Evolutionary conservation across 176 grass and related monocot genomes (phyloP).

Genomic region (Cenchrus purpureus): DNA sequence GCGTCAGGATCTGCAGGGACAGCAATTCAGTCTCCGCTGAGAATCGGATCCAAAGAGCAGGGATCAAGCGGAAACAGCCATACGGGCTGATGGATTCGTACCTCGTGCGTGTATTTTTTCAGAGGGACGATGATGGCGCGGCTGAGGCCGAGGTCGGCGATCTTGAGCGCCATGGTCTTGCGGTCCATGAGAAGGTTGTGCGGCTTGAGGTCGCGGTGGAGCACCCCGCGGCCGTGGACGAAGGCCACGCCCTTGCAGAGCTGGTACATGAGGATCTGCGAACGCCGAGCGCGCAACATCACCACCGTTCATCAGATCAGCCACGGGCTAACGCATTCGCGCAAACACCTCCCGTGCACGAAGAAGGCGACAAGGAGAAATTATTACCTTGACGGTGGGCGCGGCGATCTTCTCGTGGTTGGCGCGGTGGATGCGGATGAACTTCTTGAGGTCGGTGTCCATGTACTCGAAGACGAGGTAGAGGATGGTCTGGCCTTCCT

Average conservation of each 20-base stretch:
- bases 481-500: constrained; percentile 88
- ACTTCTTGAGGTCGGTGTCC: constrained; percentile 99
- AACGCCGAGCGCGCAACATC: neutral
- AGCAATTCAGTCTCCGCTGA: neutral
- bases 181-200: constrained; percentile 98
- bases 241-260: constrained; percentile 93
- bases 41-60: neutral
- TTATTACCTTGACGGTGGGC: constrained; percentile 64
- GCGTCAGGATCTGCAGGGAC: constrained; percentile 79
- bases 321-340: neutral
- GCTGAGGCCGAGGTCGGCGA: constrained; percentile 94
- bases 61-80: neutral
- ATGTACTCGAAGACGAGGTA: constrained; percentile 99
- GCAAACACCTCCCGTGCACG: constrained; percentile 32
- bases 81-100: constrained; percentile 4
- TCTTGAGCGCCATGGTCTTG: constrained; percentile 92
- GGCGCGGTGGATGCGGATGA: constrained; percentile 73
- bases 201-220: constrained; percentile 94
- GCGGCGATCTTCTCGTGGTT: constrained; percentile 66
- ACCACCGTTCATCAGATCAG: neutral
- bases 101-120: constrained; percentile 99
- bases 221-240: constrained; percentile 78
- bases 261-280: constrained; percentile 96
- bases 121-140: constrained; percentile 77
- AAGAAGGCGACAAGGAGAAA: too few species aligned